Evolutionary conservation across 2,329 filamentous ascomycete genomes (phyloP), one percentile per base, ranked within the genome.

Genomic region (Daldinia sp.): DNA sequence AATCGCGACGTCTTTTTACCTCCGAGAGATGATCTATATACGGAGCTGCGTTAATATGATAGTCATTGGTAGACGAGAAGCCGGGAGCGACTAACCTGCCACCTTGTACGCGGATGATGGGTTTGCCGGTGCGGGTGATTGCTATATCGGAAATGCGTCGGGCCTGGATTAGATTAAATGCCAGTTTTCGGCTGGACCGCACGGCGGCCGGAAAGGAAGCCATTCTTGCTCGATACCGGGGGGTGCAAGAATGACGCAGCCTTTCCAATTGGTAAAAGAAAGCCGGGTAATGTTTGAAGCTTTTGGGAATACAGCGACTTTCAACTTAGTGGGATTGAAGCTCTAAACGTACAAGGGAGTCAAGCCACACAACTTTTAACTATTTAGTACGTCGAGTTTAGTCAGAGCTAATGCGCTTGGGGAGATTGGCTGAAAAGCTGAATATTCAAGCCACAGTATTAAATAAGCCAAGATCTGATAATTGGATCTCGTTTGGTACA

Each of bases 61-160:
- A 15, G 6, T 72, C 73, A 79, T 77, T 74, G 75, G 63, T 15
- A 39, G 37, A 30, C 9, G 13, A 41, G 20, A 10, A 39, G 9
- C 4, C 4, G 26, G 6, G 28, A n/a, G 48, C 33, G 54, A 80
- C 89, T 83, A 83, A 97, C 93, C 95, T 91, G 85, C 96, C 96
- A 83, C 95, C 95, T 79, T 94, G 90, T 64, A 92, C 86, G 78
- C 94, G 92, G 78, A 98, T 84, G 76, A 98, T 94, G 70, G 96
- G 95, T 86, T 97, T 98, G 81, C 96, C 96, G 65, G 96, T 99
- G 77, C 96, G 89, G 70, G 95, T 97, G 79, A 99, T 97, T 77
- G 92, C 86, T 78, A 99, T 88, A 85, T 99, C 96, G 79, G 93
- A 92, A 74, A 91, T 77, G 71, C 81, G 81, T 80, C 86, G 85